A percentile compares a stretch with the other conserved stretches of the same genome.
Evolutionary conservation across 1,139 yeast genomes (phyloP).

Genomic region (Blastobotrys aristatus): DNA sequence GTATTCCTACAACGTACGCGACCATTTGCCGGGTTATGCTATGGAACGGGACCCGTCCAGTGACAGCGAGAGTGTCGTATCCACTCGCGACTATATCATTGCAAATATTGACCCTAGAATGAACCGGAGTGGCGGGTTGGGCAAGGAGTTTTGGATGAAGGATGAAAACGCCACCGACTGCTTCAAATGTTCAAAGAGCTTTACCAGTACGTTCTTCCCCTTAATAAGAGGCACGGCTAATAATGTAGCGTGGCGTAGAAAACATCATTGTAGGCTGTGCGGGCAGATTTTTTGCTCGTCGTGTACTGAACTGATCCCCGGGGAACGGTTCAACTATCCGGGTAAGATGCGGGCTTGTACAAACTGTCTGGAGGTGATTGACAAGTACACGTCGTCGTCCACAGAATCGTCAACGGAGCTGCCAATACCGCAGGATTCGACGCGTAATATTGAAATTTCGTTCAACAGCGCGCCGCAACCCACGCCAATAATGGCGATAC

Average conservation of each 20-base stretch:
- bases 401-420: slow-evolving; percentile 14
- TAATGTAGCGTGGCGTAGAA: slow-evolving; percentile 78
- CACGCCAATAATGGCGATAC: slow-evolving; percentile 76
- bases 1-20: slow-evolving; percentile 24
- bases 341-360: slow-evolving; percentile 77
- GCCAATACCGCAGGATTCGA: slow-evolving; percentile 7
- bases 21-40: slow-evolving; percentile 29
- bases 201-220: slow-evolving; percentile 40
- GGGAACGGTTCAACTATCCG: slow-evolving; percentile 60
- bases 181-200: slow-evolving; percentile 66
- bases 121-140: slow-evolving; percentile 28
- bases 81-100: slow-evolving; percentile 23
- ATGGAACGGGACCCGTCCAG: slow-evolving; percentile 29
- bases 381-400: slow-evolving; percentile 39
- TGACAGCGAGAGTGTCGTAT: slow-evolving; percentile 29
- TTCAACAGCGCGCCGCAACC: slow-evolving; percentile 45
- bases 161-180: slow-evolving; percentile 83
- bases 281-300: slow-evolving; percentile 90
- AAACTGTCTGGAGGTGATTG: slow-evolving; percentile 63
- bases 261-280: slow-evolving; percentile 93
- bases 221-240: slow-evolving; percentile 8
- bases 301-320: slow-evolving; percentile 78
- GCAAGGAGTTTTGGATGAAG: slow-evolving; percentile 82
- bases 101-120: slow-evolving; percentile 20
- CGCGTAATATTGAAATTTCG: slow-evolving; percentile 19